phyloP scores from a whole-genome alignment of 2,329 filamentous ascomycete species.

The Colletotrichum salicis region DNA sequence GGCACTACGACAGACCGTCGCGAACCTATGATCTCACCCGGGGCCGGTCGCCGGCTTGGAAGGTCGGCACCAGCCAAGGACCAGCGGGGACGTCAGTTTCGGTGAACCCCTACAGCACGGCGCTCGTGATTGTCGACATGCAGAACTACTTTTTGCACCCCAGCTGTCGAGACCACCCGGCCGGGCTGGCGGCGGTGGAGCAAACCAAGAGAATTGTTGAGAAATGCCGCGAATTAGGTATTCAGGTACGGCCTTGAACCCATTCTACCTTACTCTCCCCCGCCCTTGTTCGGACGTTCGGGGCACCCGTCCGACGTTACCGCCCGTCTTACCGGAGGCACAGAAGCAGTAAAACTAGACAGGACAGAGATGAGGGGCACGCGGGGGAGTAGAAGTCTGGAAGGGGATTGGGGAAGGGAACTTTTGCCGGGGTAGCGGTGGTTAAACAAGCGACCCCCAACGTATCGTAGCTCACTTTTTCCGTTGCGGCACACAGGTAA shows the following conservation, averaged over 20 bases:
- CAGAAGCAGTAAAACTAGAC: neutral
- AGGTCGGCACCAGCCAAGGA: conserved; percentile 28
- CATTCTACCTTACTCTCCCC: neutral
- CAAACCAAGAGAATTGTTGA: conserved; percentile 54
- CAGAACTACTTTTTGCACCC: conserved; percentile 62
- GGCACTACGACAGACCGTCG: conserved; percentile 27
- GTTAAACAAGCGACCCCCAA: neutral
- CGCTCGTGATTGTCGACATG: conserved; percentile 63
- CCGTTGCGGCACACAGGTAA: conserved; percentile 42
- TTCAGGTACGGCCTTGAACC: conserved; percentile 48
- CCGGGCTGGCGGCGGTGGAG: conserved; percentile 53
- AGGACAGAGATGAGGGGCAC: neutral
- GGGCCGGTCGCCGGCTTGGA: conserved; percentile 26
- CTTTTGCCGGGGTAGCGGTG: neutral
- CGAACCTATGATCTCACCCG: conserved; percentile 35
- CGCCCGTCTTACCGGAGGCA: neutral
- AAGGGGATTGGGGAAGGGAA: neutral
- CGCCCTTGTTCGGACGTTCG: conserved; percentile 14
- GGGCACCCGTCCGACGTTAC: neutral
- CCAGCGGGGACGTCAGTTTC: conserved; percentile 41
- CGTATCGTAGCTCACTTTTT: conserved; percentile 14
- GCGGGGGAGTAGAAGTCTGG: neutral
- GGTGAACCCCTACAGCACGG: conserved; percentile 53
- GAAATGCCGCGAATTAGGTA: conserved; percentile 59
- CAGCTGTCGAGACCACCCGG: conserved; percentile 47